A percentile compares a stretch with the other conserved stretches of the same genome.
phyloP scores from a whole-genome alignment of 176 grass and related monocot genomes.

The Hyparrhenia diplandra region DNA sequence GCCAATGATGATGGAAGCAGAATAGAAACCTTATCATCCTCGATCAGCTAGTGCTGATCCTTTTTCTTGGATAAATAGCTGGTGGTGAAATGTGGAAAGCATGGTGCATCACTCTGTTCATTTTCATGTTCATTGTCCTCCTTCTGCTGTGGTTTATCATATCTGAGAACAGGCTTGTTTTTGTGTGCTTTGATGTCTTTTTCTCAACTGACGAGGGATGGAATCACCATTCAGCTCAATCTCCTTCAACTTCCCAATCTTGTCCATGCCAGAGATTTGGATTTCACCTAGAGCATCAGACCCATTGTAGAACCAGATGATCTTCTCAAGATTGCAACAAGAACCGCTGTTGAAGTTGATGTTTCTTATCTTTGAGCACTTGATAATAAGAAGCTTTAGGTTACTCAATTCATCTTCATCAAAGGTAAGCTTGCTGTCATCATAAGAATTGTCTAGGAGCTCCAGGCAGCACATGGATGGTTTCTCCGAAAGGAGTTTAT shows the following conservation, averaged over 20 bases:
- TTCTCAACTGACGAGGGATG: background rate
- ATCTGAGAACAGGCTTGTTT: background rate
- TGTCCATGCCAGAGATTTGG: background rate
- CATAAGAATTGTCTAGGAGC: background rate
- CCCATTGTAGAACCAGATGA: background rate
- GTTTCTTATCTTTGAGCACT: background rate
- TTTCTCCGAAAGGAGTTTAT: background rate
- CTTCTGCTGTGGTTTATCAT: background rate
- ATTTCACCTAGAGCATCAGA: no score
- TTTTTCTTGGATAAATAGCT: background rate
- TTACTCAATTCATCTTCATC: background rate
- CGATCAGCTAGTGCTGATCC: background rate
- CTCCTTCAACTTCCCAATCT: slow-evolving; percentile 1
- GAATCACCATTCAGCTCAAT: background rate
- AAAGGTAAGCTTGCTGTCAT: background rate
- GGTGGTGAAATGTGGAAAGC: background rate
- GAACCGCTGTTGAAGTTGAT: background rate
- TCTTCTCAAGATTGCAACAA: background rate
- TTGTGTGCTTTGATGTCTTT: background rate
- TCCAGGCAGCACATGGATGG: background rate
- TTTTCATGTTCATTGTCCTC: background rate
- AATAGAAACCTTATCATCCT: background rate
- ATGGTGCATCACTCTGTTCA: background rate
- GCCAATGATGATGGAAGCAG: background rate
- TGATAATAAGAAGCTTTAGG: background rate